Evolutionary conservation across 345 rosid genomes (phyloP).

Genomic region (Eucalyptus fibrosa): DNA sequence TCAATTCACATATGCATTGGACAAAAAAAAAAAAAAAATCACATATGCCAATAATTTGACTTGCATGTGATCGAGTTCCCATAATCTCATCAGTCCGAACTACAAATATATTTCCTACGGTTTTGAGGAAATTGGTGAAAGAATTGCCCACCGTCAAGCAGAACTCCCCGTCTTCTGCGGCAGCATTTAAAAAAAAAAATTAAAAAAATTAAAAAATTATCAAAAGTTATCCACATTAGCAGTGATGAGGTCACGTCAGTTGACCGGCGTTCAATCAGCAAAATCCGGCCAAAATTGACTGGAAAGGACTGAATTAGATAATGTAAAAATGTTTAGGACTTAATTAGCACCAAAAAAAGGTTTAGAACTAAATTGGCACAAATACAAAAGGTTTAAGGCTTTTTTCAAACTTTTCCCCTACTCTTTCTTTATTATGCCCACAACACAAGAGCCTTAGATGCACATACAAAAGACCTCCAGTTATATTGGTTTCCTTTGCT

Average conservation of each 20-base stretch:
- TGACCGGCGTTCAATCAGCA: accelerated
- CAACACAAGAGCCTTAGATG: background rate
- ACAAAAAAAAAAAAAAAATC: no score
- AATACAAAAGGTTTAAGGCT: accelerated
- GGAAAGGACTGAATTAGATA: accelerated
- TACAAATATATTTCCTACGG: accelerated
- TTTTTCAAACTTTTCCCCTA: no score
- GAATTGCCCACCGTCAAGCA: no score
- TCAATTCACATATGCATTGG: no score
- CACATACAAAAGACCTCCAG: background rate
- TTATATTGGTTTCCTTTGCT: background rate
- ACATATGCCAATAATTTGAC: no score
- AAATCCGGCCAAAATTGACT: accelerated
- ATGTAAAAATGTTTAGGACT: no score
- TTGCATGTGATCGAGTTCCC: no score
- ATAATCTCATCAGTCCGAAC: no score
- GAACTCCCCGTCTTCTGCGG: accelerated
- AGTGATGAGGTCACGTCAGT: accelerated
- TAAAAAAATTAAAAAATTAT: no score
- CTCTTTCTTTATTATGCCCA: background rate
- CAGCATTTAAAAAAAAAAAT: accelerated
- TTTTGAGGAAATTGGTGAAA: no score
- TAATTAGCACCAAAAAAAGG: accelerated
- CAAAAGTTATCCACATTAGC: accelerated
- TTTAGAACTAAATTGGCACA: no score